Base-by-base conservation (phyloP, 805 yeast species). In the Myxozyma neglecta region DNA sequence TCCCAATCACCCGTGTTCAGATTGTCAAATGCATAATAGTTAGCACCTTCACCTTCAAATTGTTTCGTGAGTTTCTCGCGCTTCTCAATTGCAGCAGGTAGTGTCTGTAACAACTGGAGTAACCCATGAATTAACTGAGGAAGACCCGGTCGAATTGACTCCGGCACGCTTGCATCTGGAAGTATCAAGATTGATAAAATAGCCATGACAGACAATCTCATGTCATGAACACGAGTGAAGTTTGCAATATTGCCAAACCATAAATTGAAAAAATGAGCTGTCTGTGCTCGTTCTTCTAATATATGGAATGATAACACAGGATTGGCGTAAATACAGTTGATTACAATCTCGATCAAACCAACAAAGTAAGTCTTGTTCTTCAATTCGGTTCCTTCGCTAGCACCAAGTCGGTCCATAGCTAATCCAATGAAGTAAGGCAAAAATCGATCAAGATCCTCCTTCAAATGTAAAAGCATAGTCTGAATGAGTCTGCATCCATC, bases 121-220 rank as follows among this genome's bases (percentile, higher is more conserved):
- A 89, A 73, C 8, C 77, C 78, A 2, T 77, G 70, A 40, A 89
- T 84, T 18, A 87, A 68, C 53, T 82, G 79, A 8, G 83, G 78
- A 16, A 79, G 62, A 3, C 64, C 63, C 9, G 64, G 57, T 51
- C 66, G 68, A 47, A 72, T 61, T n/a, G 67, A 34, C 43, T 60
- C 69, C 14, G 79, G 76, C 39, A 78, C 69, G 10, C 73, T 66
- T 0, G 70, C 68, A 11, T 75, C 75, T 1, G 73, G 71, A 2
- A 69, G 51, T 4, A 75, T 60, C 44, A 84, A 66, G 13, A 89
- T 61, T 10, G 84, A 78, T 60, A 92, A 73, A 24, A 88, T 71
- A 0, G 94, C 96, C 66, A 93, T 74, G 1, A 84, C 77, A 0
- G 89, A 84, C 47, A 93, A 74, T 74, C 91, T 92, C 72, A 90